A percentile compares a stretch with the other conserved stretches of the same genome.
These are phyloP conservation scores for Beta vulgaris DNA, from an alignment of 148 eudicot species.

Conservation along the genomic window DNA sequence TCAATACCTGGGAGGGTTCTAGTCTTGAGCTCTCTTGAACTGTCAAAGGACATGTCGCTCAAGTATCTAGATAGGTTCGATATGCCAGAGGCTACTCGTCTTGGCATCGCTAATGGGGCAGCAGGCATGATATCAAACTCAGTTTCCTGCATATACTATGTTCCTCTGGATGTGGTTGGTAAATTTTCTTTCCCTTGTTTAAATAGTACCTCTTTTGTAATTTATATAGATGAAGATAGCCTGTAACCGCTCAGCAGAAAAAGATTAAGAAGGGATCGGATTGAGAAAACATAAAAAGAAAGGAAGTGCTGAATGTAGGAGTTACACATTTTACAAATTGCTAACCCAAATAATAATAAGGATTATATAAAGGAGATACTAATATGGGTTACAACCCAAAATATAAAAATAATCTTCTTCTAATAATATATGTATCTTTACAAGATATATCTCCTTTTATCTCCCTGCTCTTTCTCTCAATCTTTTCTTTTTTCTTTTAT, in stretches of 20 bases:
- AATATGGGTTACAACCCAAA: no score
- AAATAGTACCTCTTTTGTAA: background rate
- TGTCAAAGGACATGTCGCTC: conserved; percentile 59
- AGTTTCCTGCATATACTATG: conserved; percentile 62
- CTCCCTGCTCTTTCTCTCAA: no score
- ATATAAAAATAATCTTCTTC: no score
- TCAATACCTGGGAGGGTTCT: conserved; percentile 69
- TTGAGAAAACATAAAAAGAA: no score
- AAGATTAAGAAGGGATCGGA: no score
- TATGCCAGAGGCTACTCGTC: conserved; percentile 65
- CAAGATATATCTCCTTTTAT: no score
- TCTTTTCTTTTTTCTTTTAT: no score
- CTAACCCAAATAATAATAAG: no score
- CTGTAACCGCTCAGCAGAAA: background rate
- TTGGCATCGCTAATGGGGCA: conserved; percentile 67
- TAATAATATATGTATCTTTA: no score
- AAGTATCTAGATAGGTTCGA: conserved; percentile 49
- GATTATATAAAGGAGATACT: no score
- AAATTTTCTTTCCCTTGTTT: conserved; percentile 3
- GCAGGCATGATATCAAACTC: conserved; percentile 82
- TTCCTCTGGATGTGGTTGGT: conserved; percentile 85
- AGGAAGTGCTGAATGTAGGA: no score
- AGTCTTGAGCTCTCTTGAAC: conserved; percentile 64
- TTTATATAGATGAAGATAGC: background rate
- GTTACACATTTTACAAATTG: no score